Evolutionary conservation across 2,329 filamentous ascomycete species (phyloP).

Genomic region (Sporothrix brasiliensis): DNA sequence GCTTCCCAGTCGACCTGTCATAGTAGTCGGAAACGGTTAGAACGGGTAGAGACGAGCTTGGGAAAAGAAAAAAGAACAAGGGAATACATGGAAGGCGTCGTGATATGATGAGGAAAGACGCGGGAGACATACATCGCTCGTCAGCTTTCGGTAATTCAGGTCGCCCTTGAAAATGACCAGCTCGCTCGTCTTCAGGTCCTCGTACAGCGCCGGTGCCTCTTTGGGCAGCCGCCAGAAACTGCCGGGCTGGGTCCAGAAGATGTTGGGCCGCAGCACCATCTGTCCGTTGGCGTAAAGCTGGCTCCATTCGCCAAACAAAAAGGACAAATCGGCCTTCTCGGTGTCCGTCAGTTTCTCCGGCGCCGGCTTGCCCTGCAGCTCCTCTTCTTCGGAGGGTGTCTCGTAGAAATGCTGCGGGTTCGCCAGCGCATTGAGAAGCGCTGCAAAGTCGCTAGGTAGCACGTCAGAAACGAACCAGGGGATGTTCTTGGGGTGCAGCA

Average conservation of each 20-base stretch:
- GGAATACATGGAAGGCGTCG: neutral
- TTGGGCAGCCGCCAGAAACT: constrained; percentile 86
- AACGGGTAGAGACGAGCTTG: neutral
- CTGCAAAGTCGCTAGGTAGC: constrained; percentile 78
- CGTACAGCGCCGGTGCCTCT: constrained; percentile 66
- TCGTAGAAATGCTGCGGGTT: constrained; percentile 79
- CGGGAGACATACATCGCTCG: constrained; percentile 69
- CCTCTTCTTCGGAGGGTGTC: constrained; percentile 69
- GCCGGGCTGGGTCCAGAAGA: constrained; percentile 87
- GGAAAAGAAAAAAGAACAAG: neutral
- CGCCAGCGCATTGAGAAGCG: constrained; percentile 79
- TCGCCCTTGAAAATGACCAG: constrained; percentile 97
- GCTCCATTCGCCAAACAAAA: constrained; percentile 82
- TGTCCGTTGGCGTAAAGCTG: constrained; percentile 79
- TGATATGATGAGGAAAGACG: neutral
- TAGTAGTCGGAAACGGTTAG: neutral
- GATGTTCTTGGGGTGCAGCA: constrained; percentile 91
- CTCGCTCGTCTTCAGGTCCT: constrained; percentile 80
- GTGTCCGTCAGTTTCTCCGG: constrained; percentile 66
- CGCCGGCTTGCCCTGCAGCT: constrained; percentile 57
- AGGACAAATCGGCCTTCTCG: constrained; percentile 68
- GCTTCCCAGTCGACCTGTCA: constrained; percentile 75
- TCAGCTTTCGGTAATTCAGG: constrained; percentile 92
- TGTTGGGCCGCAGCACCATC: constrained; percentile 78
- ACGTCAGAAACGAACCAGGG: constrained; percentile 99